Evolutionary conservation across 2,329 filamentous ascomycete species (phyloP).

Genomic region (Lachnellula arida): DNA sequence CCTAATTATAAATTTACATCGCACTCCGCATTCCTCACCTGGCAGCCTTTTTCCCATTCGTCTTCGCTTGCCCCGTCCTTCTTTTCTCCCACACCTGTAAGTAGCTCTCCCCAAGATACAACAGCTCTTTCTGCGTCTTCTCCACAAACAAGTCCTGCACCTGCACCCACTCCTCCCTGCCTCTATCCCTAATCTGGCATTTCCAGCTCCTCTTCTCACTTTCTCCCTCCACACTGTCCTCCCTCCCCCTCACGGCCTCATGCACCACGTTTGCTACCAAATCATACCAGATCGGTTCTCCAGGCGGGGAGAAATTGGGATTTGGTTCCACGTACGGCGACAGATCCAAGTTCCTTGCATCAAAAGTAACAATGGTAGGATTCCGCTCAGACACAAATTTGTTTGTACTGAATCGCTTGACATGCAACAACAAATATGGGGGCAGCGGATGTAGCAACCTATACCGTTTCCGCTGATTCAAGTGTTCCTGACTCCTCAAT

Average conservation of each 20-base stretch:
- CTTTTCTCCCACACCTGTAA: constrained; percentile 94
- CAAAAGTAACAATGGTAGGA: constrained; percentile 96
- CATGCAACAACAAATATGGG: constrained; percentile 86
- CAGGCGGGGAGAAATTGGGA: constrained; percentile 61
- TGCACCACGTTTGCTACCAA: constrained; percentile 92
- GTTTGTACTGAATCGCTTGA: constrained; percentile 95
- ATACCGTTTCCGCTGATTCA: constrained; percentile 84
- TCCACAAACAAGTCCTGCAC: constrained; percentile 94
- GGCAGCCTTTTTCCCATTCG: background rate
- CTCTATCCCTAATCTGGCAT: constrained; percentile 80
- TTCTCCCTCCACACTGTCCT: constrained; percentile 82
- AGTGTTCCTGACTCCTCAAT: constrained; percentile 77
- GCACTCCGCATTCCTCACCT: background rate
- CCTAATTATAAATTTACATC: constrained; percentile 5
- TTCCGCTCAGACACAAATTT: constrained; percentile 96
- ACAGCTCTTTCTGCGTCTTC: constrained; percentile 77
- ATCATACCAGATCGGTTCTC: constrained; percentile 90
- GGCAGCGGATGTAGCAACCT: constrained; percentile 85
- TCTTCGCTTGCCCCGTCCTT: constrained; percentile 36
- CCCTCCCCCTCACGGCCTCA: constrained; percentile 71
- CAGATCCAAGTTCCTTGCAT: constrained; percentile 79
- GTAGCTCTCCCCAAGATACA: constrained; percentile 93
- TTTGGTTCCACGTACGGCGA: constrained; percentile 88
- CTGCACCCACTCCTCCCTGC: constrained; percentile 82
- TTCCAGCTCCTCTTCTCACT: constrained; percentile 91